phyloP scores from a whole-genome alignment of 306 rosid genomes.

The Lagenaria siceraria region DNA sequence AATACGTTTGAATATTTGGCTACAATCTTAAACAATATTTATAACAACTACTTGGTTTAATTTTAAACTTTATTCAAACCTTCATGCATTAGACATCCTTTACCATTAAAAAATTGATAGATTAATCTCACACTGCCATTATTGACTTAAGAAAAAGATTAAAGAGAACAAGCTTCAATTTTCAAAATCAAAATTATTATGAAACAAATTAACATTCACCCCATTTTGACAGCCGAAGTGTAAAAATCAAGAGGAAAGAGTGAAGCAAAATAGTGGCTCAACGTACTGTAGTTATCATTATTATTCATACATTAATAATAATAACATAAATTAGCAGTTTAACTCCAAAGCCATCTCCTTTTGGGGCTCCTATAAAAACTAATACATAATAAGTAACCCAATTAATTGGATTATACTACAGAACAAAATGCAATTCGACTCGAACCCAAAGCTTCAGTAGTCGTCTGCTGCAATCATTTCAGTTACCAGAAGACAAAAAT shows the following conservation, averaged over 20 bases:
- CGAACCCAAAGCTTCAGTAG: conserved; percentile 3
- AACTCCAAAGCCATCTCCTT: not conserved
- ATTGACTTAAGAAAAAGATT: not conserved
- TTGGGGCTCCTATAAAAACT: not conserved
- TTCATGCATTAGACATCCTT: too few species aligned
- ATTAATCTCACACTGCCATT: too few species aligned
- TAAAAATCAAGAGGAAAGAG: not conserved
- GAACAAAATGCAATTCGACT: not conserved
- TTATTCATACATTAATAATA: too few species aligned
- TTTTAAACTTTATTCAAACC: too few species aligned
- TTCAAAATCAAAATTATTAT: not conserved
- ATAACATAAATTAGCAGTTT: not conserved
- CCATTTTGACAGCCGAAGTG: not conserved
- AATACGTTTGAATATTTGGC: too few species aligned
- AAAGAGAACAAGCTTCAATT: not conserved
- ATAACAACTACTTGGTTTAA: too few species aligned
- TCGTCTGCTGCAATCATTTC: conserved; percentile 3
- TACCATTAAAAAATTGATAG: too few species aligned
- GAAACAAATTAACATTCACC: not conserved
- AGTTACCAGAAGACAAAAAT: conserved; percentile 17
- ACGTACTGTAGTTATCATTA: too few species aligned
- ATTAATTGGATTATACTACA: not conserved
- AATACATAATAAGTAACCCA: not conserved
- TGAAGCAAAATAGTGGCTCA: not conserved
- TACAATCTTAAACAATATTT: too few species aligned